phyloP scores from a whole-genome alignment of 2,329 filamentous ascomycete genomes.

The Orbilia blumenaviensis region DNA sequence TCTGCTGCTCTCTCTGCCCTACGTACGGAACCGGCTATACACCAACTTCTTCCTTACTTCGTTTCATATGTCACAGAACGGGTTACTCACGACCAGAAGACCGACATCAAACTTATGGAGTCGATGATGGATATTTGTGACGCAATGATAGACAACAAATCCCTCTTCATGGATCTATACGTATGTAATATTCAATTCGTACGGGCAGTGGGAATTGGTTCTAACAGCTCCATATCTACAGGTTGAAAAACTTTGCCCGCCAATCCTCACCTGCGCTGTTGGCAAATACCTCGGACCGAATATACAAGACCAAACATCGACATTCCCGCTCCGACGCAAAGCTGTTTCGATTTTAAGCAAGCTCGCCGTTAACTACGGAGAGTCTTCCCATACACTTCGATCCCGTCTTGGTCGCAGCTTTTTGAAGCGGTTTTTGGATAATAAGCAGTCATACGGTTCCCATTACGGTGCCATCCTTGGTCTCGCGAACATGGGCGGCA shows the following conservation, averaged over 20 bases:
- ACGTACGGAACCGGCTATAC: constrained; percentile 86
- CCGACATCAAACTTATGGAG: constrained; percentile 81
- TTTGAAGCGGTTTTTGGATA: constrained; percentile 89
- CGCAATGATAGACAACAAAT: constrained; percentile 82
- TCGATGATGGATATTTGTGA: constrained; percentile 92
- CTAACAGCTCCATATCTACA: constrained; percentile 54
- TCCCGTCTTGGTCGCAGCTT: constrained; percentile 91
- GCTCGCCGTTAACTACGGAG: constrained; percentile 82
- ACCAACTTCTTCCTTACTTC: constrained; percentile 96
- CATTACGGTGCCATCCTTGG: constrained; percentile 90
- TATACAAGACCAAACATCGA: constrained; percentile 58
- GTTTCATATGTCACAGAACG: constrained; percentile 95
- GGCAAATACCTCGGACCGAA: constrained; percentile 74
- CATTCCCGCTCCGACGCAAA: constrained; percentile 82
- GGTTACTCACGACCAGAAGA: constrained; percentile 88
- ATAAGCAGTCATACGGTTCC: constrained; percentile 79
- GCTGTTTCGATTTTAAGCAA: constrained; percentile 81
- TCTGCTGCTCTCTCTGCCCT: constrained; percentile 86
- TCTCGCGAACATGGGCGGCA: constrained; percentile 77
- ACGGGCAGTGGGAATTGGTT: constrained; percentile 54
- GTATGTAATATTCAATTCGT: constrained; percentile 59
- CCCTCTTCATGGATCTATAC: constrained; percentile 77
- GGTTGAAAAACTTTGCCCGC: constrained; percentile 76
- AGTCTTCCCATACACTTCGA: constrained; percentile 81
- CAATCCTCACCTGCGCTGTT: constrained; percentile 89